These are phyloP conservation scores for Penicillium hesseltinei DNA, from an alignment of 2,329 filamentous ascomycete genomes.

Conservation along the genomic window DNA sequence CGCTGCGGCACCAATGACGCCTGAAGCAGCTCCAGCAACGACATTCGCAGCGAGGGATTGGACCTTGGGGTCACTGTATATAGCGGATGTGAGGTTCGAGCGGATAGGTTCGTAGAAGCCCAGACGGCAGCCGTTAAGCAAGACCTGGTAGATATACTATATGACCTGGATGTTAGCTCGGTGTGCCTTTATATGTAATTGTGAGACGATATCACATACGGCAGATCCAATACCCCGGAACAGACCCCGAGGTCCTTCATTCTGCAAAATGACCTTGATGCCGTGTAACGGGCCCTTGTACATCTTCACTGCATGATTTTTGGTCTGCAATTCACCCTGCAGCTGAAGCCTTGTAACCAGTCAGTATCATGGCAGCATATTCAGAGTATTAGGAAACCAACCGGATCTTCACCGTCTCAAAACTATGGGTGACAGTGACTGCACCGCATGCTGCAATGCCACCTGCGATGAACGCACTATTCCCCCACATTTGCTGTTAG, in stretches of 20 bases:
- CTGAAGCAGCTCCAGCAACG: constrained; percentile 83
- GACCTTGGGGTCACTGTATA: constrained; percentile 69
- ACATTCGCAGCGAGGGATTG: constrained; percentile 92
- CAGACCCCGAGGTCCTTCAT: constrained; percentile 82
- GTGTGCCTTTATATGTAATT: background rate
- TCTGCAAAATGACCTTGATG: constrained; percentile 81
- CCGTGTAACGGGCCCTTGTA: constrained; percentile 92
- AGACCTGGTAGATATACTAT: constrained; percentile 89
- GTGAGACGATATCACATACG: constrained; percentile 40
- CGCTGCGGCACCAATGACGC: constrained; percentile 85
- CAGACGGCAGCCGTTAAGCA: constrained; percentile 92
- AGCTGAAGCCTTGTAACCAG: constrained; percentile 72
- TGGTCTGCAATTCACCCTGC: constrained; percentile 90
- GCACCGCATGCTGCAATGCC: constrained; percentile 96
- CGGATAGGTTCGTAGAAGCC: constrained; percentile 98
- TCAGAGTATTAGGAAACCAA: constrained; percentile 42
- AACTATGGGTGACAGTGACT: constrained; percentile 95
- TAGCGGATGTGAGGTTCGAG: constrained; percentile 62
- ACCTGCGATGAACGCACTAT: constrained; percentile 85
- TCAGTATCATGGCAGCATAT: constrained; percentile 1
- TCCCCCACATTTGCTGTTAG: constrained; percentile 10
- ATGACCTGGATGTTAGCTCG: constrained; percentile 2
- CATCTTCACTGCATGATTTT: constrained; percentile 77
- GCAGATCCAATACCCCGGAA: constrained; percentile 88
- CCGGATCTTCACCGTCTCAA: constrained; percentile 99